Base-by-base conservation (phyloP, 1,284 basidiomycete species). In the Rhodotorula mucilaginosa region DNA sequence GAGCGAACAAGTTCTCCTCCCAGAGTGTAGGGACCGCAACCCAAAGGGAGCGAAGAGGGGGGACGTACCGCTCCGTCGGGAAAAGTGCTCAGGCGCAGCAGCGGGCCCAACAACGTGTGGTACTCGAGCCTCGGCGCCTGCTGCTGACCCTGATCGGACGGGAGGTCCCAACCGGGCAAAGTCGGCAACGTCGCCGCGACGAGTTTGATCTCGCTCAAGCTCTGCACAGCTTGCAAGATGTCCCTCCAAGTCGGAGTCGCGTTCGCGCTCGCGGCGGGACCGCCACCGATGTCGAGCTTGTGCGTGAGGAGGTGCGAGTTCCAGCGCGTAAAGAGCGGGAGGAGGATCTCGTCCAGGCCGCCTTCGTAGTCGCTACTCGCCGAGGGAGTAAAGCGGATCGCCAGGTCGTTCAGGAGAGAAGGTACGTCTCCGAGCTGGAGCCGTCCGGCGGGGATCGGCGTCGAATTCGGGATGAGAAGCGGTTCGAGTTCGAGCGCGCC, bases 21-120 rank as follows among this genome's bases (percentile, higher is more conserved):
- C 5, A 16, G 52, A 61, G n/a, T 60, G 63, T 34, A 46, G 10
- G 29, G n/a, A 19, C 46, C 44, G 64, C 61, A 58, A 67, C 23
- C 4, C 7, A 23, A 18, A 31, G 3, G 13, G 39, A 39, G 5
- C 8, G 46, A 26, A 23, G 58, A 58, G 26, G 16, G 8, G 13
- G 7, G 44, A 84, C 88, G 80, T 77, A 93, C 93, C 87, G 92
- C 96, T 83, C 95, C 92, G 68, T 88, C 84, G 10, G 88, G 87
- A 80, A 95, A 96, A 8, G 94, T 88, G 58, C 90, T 89, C 57
- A 97, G 82, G 48, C 92, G 84, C 70, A 90, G 87, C 31, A 97
- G 81, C 0, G 92, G 92, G 0, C 94, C 94, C 72, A 97, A 82
- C 64, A 97, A 80, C 1, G 81, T 85, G 81, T 93, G 89, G 79